Base-by-base conservation (phyloP, 2,329 filamentous ascomycete genomes). In the Pestalotiopsis sp. region DNA sequence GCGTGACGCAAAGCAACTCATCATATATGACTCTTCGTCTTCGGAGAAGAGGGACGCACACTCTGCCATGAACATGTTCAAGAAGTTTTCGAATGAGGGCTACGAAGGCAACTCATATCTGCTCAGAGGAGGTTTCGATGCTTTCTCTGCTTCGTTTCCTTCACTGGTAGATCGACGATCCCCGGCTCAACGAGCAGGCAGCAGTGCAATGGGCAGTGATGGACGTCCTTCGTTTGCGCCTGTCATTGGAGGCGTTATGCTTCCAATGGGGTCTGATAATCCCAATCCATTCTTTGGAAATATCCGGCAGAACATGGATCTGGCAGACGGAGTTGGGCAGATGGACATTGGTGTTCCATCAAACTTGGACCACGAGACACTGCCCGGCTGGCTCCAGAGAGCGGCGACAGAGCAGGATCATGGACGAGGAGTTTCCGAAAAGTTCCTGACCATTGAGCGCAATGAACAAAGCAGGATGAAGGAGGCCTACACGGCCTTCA, bases 221-320 rank as follows among this genome's bases (percentile, higher is more conserved):
- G 84, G 74, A 52, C 74, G 75, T 14, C 80, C 78, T 4, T 82
- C 79, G 12, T 78, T 94, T 52, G 88, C 91, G 1, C 93, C 93
- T 1, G 92, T 97, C n/a, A 92, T 94, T 68, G 96, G 95, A 68
- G 95, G 95, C 6, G 97, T 97, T 71, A 88, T 90, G 69, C 90
- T 98, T 78, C 96, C 96, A 1, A 83, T 84, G 52, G 86, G 88
- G 0, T 86, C 89, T 72, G 90, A 90, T 69, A 88, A 89, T 0
- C 86, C 90, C 0, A 97, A 97, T 74, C 95, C 95, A 0, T 98
- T 99, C 82, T 98, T 98, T 79, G 90, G 91, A 70, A 98, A 98
- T 72, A 98, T 99, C 74, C 90, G 96, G 58, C 96, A 98, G 79
- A 97, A 98, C 72, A 95, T 97, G 89, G 96, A 98, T 76, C 85